Base-by-base conservation (phyloP, 306 rosid species). In the Cicer pinnatifidum region DNA sequence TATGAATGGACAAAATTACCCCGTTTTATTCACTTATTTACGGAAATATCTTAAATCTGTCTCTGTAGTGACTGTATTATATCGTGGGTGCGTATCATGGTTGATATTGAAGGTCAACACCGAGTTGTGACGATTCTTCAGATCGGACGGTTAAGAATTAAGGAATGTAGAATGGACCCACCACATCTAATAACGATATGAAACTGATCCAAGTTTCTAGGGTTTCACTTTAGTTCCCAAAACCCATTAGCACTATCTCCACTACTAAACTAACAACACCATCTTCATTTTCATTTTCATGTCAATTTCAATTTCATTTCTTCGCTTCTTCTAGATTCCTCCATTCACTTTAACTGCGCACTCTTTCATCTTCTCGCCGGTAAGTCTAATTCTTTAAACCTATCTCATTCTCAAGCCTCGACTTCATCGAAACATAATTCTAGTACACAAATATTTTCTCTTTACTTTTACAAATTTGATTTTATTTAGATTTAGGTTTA, bases 181-280 rank as follows among this genome's bases (percentile, higher is more conserved):
- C 81, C 51, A 57, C 82, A 79, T 70, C 52, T 19, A 38, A 56
- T 7, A 40, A 64, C 1, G 23, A 23, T 80, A 64, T 73, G 63
- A 50, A 72, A 78, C 50, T 53, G 59, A 75, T 50, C 65, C 64
- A 19, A 54, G 33, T 50, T 46, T 79, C 77, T 85, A 85, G 89
- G 89, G 92, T 85, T 88, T 85, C 74, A 38, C 28, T 9, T 41
- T 39, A 67, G 60, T 69, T 51, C 67, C 60, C 82, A 75, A 71
- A 67, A 75, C 77, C 74, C 85, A 15, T 0, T 7, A 50, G 12
- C 44, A 60, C 19, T n/a, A 48, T 15, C 20, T n/a, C 57, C 71
- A 43, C 70, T 17, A 43, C 65, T 35, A 35, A 20, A 23, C 73
- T 17, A 6, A 73, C 57, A 11, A 9, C 51, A n/a, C 5, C 38